Conservation (phyloP, 345 rosid genomes). For the Salix udensis region DNA sequence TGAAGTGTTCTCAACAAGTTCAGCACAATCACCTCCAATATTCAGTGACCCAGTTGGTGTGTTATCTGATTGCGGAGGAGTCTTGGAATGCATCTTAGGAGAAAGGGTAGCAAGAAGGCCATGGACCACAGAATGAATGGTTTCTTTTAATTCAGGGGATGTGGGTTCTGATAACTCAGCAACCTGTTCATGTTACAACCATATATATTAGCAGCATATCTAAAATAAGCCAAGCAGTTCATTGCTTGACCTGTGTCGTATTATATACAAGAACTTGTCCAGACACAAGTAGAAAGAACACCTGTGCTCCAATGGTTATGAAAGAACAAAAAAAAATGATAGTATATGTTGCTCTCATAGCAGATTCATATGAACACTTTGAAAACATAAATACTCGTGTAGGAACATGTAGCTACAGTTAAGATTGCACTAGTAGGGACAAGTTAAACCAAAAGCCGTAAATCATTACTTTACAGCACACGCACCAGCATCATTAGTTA, state of each 20-base stretch:
- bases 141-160: slow-evolving; percentile 64
- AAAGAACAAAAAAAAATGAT: neutral
- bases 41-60: slow-evolving; percentile 43
- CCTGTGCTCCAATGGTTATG: neutral
- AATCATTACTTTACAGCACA: slow-evolving; percentile 17
- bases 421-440: slow-evolving; percentile 16
- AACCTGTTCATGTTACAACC: slow-evolving; percentile 47
- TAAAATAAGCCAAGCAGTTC: neutral
- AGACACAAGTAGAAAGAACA: neutral
- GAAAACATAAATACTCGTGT: slow-evolving; percentile 3
- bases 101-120: slow-evolving; percentile 95
- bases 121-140: slow-evolving; percentile 74
- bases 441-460: slow-evolving; percentile 20
- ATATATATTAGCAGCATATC: neutral
- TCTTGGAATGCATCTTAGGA: slow-evolving; percentile 77
- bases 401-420: slow-evolving; percentile 16
- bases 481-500: slow-evolving; percentile 11
- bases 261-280: neutral
- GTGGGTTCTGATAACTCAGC: slow-evolving; percentile 95
- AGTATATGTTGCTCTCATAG: neutral
- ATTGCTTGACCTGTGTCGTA: neutral
- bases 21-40: slow-evolving; percentile 54
- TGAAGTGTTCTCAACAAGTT: slow-evolving; percentile 75
- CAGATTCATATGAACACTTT: neutral
- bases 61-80: slow-evolving; percentile 54